These are phyloP conservation scores for Kwoniella bestiolae DNA, from an alignment of 768 basidiomycete species.

Conservation along the genomic window DNA sequence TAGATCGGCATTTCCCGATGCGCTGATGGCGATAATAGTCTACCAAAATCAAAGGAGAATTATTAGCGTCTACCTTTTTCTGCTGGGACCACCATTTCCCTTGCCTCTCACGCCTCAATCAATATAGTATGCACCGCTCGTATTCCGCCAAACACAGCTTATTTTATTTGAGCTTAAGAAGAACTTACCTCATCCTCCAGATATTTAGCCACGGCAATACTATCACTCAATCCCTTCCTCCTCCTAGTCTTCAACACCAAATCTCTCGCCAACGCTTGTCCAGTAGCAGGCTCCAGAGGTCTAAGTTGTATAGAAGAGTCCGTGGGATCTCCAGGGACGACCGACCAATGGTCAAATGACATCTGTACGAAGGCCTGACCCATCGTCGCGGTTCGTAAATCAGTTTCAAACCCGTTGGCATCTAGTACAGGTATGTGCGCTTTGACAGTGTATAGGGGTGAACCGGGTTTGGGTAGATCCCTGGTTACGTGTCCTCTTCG, in stretches of 20 bases:
- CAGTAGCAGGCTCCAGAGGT: slow-evolving; percentile 94
- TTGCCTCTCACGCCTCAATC: too few species aligned
- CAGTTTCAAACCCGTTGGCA: slow-evolving; percentile 98
- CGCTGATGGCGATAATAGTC: slow-evolving; percentile 79
- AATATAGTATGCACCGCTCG: neutral
- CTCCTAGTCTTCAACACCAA: slow-evolving; percentile 94
- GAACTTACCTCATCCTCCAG: slow-evolving; percentile 84
- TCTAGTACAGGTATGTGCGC: slow-evolving; percentile 98
- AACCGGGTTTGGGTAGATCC: slow-evolving; percentile 96
- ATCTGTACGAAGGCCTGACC: slow-evolving; percentile 99
- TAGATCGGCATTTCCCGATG: slow-evolving; percentile 93
- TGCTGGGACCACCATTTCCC: too few species aligned
- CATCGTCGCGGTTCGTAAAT: slow-evolving; percentile 94
- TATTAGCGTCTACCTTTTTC: neutral
- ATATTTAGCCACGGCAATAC: slow-evolving; percentile 96
- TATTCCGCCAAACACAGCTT: neutral
- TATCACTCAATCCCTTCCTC: slow-evolving; percentile 94
- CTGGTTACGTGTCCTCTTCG: slow-evolving; percentile 99
- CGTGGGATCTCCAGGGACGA: slow-evolving; percentile 98
- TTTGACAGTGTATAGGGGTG: slow-evolving; percentile 96
- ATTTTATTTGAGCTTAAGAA: neutral
- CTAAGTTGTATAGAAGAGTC: slow-evolving; percentile 95
- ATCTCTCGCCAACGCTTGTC: slow-evolving; percentile 91
- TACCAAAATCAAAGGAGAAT: slow-evolving; percentile 55
- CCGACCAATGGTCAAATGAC: slow-evolving; percentile 97